These are phyloP conservation scores for Cladophialophora yegresii DNA, from an alignment of 2,329 filamentous ascomycete genomes.

Conservation along the genomic window DNA sequence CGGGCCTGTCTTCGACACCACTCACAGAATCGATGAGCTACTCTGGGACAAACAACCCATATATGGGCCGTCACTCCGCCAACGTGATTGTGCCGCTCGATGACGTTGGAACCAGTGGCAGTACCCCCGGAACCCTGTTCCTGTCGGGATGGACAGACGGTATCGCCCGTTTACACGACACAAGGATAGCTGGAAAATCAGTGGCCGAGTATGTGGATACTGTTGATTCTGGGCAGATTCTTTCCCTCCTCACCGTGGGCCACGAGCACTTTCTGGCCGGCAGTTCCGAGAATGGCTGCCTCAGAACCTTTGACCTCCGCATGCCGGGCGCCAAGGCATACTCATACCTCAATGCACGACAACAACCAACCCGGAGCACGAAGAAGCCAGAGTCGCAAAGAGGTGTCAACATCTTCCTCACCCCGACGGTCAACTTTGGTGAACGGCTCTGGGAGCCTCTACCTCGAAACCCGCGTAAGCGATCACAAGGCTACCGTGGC, in stretches of 20 bases:
- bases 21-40: conserved; percentile 14
- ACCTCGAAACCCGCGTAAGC: conserved; percentile 16
- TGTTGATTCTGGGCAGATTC: conserved; percentile 61
- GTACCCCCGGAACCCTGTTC: conserved; percentile 54
- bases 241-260: conserved; percentile 60
- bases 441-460: conserved; percentile 32
- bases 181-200: conserved; percentile 54
- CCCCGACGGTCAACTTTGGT: conserved; percentile 35
- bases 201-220: conserved; percentile 57
- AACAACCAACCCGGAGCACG: neutral
- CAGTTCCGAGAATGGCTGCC: conserved; percentile 57
- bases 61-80: conserved; percentile 37
- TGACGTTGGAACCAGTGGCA: conserved; percentile 32
- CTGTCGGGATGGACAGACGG: conserved; percentile 63
- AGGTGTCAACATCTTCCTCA: conserved; percentile 50
- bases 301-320: conserved; percentile 66
- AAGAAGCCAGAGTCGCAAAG: conserved; percentile 26
- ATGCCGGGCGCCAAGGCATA: conserved; percentile 50
- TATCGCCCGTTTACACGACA: conserved; percentile 60
- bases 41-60: conserved; percentile 6
- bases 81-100: conserved; percentile 45
- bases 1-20: conserved; percentile 44
- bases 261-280: conserved; percentile 61
- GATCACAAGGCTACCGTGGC: conserved; percentile 43
- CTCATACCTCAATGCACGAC: conserved; percentile 32